Evolutionary conservation across 768 basidiomycete genomes (phyloP), one percentile per base, ranked within the genome.

Genomic region (Leccinum variicolor): DNA sequence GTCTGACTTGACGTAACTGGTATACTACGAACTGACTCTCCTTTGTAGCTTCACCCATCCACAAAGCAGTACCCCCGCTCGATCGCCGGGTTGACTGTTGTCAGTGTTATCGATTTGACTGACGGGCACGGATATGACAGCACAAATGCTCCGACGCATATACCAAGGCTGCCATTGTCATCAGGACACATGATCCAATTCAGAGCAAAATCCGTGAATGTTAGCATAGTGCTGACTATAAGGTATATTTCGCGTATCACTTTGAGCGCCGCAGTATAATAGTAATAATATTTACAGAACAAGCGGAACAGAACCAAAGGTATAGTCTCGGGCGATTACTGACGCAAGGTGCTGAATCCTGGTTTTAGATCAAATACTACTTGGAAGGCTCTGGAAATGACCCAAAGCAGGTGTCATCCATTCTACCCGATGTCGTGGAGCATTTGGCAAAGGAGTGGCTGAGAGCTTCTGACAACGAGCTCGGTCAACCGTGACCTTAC

Each of bases 251-350:
- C 29, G 31, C 25, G 21, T 50, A 34, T 55, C n/a, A 29, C 52
- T 52, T 39, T 28, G 43, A 51, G 25, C 50, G 29, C 31, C 3
- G 6, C 10, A 6, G 31, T 33, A 0, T 33, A 2, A 33, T 33
- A 14, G 14, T 2, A 33, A 10, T 54, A 45, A 36, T 41, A 28
- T 62, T 45, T 31, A 34, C 58, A 88, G 92, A 54, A 94, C 92
- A 28, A 92, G 90, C 63, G 93, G 93, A 19, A 95, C 93, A 14
- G 92, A 94, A 64, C 92, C 92, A 0, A 94, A 94, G 83, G 90
- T 89, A 65, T 19, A 14, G 8, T 41, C 6, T 29, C 13, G 26
- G 19, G 8, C 4, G 13, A 3, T 29, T 11, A 34, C n/a, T 4
- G 14, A 52, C 23, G 41, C 45, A 29, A 3, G 8, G 19, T 25